A percentile compares a stretch with the other conserved stretches of the same genome.
Evolutionary conservation across 352 stramenopile species (phyloP).

Genomic region (Saprolegnia parasitica): DNA sequence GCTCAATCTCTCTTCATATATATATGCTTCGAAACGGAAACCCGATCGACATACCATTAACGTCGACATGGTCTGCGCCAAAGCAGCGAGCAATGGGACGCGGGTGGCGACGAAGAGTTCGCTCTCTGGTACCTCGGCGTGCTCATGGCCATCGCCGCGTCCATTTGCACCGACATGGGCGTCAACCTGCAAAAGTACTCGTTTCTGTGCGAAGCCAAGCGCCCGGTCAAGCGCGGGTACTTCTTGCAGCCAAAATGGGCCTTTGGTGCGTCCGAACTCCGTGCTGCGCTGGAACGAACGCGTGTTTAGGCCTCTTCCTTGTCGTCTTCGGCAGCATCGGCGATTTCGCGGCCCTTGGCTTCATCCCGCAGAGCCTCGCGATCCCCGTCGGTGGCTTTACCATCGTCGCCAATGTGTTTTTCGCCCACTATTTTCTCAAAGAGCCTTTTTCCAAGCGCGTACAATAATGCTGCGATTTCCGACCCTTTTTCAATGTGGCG

Average conservation of each 20-base stretch:
- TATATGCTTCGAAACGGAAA: too few relatives aligned
- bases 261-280: conserved; percentile 35
- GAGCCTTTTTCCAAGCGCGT: conserved; percentile 55
- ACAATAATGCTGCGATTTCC: not conserved
- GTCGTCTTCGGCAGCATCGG: conserved; percentile 64
- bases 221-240: conserved; percentile 64
- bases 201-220: conserved; percentile 79
- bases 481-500: not conserved
- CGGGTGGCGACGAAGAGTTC: conserved; percentile 20
- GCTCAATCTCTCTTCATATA: not conserved
- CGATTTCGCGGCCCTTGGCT: conserved; percentile 74
- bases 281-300: not conserved
- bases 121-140: conserved; percentile 72
- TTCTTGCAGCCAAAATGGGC: conserved; percentile 70
- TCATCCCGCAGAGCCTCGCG: conserved; percentile 74
- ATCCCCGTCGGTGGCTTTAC: conserved; percentile 72
- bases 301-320: conserved; percentile 41
- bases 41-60: too few relatives aligned
- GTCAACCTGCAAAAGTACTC: conserved; percentile 87
- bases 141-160: conserved; percentile 65
- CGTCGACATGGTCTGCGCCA: too few relatives aligned
- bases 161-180: conserved; percentile 74
- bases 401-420: conserved; percentile 81
- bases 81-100: too few relatives aligned
- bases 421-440: conserved; percentile 73